These are phyloP conservation scores for Diutina pseudorugosa DNA, from an alignment of 1,139 yeast genomes.

Conservation along the genomic window DNA sequence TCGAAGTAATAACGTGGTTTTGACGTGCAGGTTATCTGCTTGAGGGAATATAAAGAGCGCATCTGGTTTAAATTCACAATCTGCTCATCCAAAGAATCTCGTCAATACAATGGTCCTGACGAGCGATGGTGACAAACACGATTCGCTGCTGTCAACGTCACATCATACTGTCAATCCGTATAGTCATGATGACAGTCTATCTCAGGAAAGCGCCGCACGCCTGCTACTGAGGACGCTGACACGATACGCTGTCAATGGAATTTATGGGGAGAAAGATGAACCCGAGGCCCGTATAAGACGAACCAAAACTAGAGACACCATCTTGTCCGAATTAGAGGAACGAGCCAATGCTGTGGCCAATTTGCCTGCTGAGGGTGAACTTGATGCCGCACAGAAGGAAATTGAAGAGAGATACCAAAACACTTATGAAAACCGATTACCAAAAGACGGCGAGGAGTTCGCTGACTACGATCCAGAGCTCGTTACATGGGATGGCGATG, in stretches of 20 bases:
- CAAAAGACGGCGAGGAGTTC: constrained; percentile 37
- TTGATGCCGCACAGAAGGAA: constrained; percentile 5
- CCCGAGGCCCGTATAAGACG: constrained; percentile 22
- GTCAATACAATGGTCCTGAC: not conserved
- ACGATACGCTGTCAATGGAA: constrained; percentile 2
- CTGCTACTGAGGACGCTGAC: not conserved
- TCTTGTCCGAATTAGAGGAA: constrained; percentile 23
- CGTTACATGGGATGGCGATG: constrained; percentile 52
- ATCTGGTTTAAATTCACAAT: not conserved
- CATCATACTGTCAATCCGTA: not conserved
- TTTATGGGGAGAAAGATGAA: constrained; percentile 22
- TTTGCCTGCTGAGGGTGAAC: constrained; percentile 3
- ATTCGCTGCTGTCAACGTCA: not conserved
- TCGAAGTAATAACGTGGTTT: not conserved
- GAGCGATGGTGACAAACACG: not conserved
- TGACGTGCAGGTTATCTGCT: not conserved
- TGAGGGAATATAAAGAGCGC: not conserved
- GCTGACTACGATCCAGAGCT: constrained; percentile 44
- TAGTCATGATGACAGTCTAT: not conserved
- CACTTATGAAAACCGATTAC: constrained; percentile 25
- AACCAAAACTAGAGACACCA: constrained; percentile 24
- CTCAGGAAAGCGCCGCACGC: not conserved
- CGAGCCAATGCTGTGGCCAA: constrained; percentile 10
- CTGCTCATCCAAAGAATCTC: not conserved
- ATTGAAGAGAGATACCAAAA: constrained; percentile 11